Base-by-base conservation (phyloP, 176 grass and related monocot species). In the Musa beccarii region DNA sequence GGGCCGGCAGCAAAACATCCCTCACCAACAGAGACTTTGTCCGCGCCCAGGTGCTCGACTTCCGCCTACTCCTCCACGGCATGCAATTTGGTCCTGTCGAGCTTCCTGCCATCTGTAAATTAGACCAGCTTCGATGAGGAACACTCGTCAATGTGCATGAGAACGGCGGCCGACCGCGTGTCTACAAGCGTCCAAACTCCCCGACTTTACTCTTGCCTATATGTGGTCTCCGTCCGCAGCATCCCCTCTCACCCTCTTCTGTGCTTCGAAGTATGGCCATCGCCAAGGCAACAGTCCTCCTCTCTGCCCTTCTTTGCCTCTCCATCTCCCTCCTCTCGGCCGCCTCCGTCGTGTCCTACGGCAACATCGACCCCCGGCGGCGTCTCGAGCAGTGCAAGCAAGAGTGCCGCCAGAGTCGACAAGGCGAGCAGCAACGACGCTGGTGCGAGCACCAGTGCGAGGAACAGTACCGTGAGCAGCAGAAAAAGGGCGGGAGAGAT, bases 361-460 rank as follows among this genome's bases (percentile, higher is more conserved):
- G 59, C 12, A 24, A 56, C 13, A 53, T 28, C 23, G 72, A 57
- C 13, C 72, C 72, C 13, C 22, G 2, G 72, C 72, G 23, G 12
- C 72, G 72, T 3, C 52, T 74, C 52, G 52, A 57, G 72, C 53
- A 74, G 72, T 74, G 72, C 52, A 54, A 56, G 72, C 72, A 74
- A 10, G 53, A 74, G 14, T 74, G 72, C 72, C 72, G 72, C 3
- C 53, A 25, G 13, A 59, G 23, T 19, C 53, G 24, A 6, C 72
- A 56, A 19, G 53, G 72, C 23, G 52, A 56, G 53, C 15, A 23
- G 13, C 72, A 74, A 53, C 51, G 24, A 16, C 72, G 72, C 72
- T 53, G 28, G 53, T 74, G 72, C 72, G 72, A 74, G 52, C 52
- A 23, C 52, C 52, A 11, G 53, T 74, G 72, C 72, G 53, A 74